Evolutionary conservation across 176 grass and related monocot genomes (phyloP).

Genomic region (Leersia perrieri): DNA sequence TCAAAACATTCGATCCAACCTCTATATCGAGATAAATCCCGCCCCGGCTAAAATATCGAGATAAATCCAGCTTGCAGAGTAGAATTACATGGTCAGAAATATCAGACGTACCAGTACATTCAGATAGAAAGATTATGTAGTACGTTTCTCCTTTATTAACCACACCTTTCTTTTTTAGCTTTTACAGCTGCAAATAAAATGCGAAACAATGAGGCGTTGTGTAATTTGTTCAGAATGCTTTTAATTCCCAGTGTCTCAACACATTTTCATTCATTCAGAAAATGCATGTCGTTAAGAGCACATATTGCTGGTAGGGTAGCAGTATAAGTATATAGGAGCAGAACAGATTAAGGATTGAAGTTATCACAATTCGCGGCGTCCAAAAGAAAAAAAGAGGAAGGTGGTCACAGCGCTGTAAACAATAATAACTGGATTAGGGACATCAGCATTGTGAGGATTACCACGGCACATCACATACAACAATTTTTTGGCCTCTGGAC

Average conservation of each 20-base stretch:
- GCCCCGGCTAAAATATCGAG: not conserved
- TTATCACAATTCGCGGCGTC: too few relatives aligned
- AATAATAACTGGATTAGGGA: too few relatives aligned
- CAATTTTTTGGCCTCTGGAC: too few relatives aligned
- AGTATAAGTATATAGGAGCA: not conserved
- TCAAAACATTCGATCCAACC: not conserved
- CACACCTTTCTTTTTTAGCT: not conserved
- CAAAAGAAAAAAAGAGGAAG: too few relatives aligned
- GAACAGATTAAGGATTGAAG: not conserved
- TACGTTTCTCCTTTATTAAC: not conserved
- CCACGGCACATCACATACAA: too few relatives aligned
- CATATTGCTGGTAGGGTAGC: not conserved
- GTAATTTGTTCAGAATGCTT: not conserved
- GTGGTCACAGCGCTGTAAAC: too few relatives aligned
- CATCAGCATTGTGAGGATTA: too few relatives aligned
- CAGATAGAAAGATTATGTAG: too few relatives aligned
- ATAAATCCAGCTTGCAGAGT: not conserved
- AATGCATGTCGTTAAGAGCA: not conserved
- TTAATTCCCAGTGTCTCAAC: not conserved
- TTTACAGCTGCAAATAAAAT: not conserved
- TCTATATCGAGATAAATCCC: not conserved
- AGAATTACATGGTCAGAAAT: not conserved
- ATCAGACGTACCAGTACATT: not conserved
- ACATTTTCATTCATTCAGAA: not conserved
- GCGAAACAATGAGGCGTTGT: not conserved